Base-by-base conservation (phyloP, 495 filamentous ascomycete species). In the Lepraria neglecta region DNA sequence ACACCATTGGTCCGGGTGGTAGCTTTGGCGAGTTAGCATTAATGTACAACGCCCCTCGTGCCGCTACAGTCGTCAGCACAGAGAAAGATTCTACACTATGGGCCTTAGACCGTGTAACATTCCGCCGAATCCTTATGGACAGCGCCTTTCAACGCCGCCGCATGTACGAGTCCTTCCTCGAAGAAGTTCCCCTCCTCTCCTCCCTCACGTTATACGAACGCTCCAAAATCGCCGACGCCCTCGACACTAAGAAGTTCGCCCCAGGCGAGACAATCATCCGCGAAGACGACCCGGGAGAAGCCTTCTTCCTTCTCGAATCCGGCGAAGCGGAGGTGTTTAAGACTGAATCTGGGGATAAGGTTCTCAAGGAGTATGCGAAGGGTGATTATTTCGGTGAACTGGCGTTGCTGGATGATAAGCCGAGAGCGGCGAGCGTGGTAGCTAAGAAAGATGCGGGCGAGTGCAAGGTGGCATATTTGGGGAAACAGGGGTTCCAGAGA, bases 41-140 rank as follows among this genome's bases (percentile, higher is more conserved):
- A 68, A 97, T 98, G 94, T 98, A 98, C 76, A 97, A 97, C 68
- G 91, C 94, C 17, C 94, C 95, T 4, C 87, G 94, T 67, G 95
- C 95, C n/a, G 94, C 94, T 4, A 97, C 94, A 1, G 90, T 98
- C 57, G 83, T 95, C 57, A 94, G 88, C 19, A 85, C 85, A 30
- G 91, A 95, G 57, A 67, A 86, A 4, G 78, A 83, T 56, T 90
- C 86, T 70, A 92, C 86, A 2, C 81, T 98, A 6, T 98, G 94
- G 94, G 90, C 90, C 14, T 77, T 98, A 47, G 94, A 98, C 71
- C 90, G 94, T 38, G 82, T 97, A 53, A 98, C 94, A 6, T 98
- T 98, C 82, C 90, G 94, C 54, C 90, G 94, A 35, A 97, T 98
- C 67, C 79, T 98, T 58, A 96, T 98, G 95, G 94, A 97, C 75